phyloP scores from a whole-genome alignment of 306 rosid genomes.

The Purshia tridentata region DNA sequence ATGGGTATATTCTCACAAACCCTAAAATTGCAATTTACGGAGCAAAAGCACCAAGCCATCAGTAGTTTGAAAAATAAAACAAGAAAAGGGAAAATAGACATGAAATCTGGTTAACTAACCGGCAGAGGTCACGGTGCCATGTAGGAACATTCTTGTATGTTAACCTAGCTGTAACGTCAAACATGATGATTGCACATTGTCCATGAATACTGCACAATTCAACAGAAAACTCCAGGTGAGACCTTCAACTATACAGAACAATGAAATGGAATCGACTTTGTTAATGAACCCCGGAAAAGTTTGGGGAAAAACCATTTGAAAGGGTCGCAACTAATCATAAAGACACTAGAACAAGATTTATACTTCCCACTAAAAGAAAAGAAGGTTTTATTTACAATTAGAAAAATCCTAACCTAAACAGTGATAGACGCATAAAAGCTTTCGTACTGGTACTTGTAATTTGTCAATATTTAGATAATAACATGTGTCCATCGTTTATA shows the following conservation, averaged over 20 bases:
- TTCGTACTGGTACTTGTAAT: too few species aligned
- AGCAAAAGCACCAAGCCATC: background rate
- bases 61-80: background rate
- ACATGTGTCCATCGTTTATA: background rate
- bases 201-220: constrained; percentile 59
- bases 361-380: background rate
- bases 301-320: background rate
- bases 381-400: too few species aligned
- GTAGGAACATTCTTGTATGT: constrained; percentile 79
- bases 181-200: constrained; percentile 79
- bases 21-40: constrained; percentile 25
- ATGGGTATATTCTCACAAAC: constrained; percentile 81
- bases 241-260: background rate
- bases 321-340: background rate
- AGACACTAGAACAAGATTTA: background rate
- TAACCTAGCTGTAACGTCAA: constrained; percentile 69
- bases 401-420: too few species aligned
- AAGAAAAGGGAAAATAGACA: background rate
- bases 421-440: background rate
- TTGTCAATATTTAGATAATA: background rate
- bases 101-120: constrained; percentile 32
- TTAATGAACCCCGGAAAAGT: too few species aligned
- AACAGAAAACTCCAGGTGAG: background rate
- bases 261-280: background rate
- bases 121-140: constrained; percentile 79